These are phyloP conservation scores for Synchytrium microbalum DNA, from an alignment of 371 early-diverging fungal genomes.

Conservation along the genomic window DNA sequence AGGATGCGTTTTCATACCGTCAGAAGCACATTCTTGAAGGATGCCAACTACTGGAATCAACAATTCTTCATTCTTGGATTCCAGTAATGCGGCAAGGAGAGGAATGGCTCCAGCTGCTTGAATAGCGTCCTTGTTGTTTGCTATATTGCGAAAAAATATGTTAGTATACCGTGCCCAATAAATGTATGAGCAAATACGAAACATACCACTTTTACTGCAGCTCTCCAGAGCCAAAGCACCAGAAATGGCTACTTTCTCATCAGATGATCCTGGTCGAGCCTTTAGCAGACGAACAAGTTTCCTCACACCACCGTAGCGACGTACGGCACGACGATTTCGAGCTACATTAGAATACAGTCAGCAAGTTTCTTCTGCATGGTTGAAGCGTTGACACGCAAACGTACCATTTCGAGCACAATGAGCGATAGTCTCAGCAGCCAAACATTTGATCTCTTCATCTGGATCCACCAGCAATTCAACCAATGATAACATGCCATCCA, in stretches of 20 bases:
- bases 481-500: slow-evolving; percentile 48
- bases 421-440: slow-evolving; percentile 51
- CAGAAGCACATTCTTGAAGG: slow-evolving; percentile 47
- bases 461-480: slow-evolving; percentile 43
- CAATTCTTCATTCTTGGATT: slow-evolving; percentile 42
- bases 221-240: slow-evolving; percentile 47
- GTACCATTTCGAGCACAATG: slow-evolving; percentile 48
- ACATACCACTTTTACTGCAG: slow-evolving; percentile 44
- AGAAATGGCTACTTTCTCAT: slow-evolving; percentile 45
- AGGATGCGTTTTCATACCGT: slow-evolving; percentile 14
- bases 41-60: slow-evolving; percentile 54
- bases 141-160: slow-evolving; percentile 5
- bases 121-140: slow-evolving; percentile 50
- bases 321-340: slow-evolving; percentile 39
- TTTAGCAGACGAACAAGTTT: slow-evolving; percentile 46
- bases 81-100: slow-evolving; percentile 45
- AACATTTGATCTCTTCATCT: slow-evolving; percentile 43
- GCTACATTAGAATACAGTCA: slow-evolving; percentile 21
- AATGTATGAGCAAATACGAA: neutral
- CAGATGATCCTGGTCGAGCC: slow-evolving; percentile 29
- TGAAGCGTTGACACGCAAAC: slow-evolving; percentile 5
- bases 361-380: neutral
- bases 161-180: neutral
- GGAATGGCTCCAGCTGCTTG: slow-evolving; percentile 47
- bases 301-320: slow-evolving; percentile 44